phyloP scores from a whole-genome alignment of 1,284 basidiomycete genomes.

The Austroboletus olivaceoglutinosus region DNA sequence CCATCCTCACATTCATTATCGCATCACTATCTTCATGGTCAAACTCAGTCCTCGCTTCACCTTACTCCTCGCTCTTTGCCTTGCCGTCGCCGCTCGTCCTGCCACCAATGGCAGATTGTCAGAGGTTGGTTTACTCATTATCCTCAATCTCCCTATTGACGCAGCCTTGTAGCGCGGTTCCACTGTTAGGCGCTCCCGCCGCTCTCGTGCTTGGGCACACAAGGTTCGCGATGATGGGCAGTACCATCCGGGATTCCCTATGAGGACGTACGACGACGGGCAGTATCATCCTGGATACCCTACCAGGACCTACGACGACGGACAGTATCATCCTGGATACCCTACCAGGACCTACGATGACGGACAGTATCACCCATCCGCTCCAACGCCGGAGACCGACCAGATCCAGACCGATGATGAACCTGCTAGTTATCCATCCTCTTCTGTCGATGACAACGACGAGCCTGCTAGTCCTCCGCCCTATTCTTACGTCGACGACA shows the following conservation, averaged over 20 bases:
- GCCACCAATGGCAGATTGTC: conserved; percentile 1
- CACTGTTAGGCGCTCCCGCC: conserved; percentile 10
- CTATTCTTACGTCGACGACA: no score
- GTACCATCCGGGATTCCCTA: conserved; percentile 19
- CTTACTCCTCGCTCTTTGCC: conserved; percentile 29
- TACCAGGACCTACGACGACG: conserved; percentile 19
- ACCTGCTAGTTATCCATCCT: no score
- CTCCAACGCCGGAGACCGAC: no score
- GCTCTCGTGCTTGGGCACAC: conserved; percentile 9
- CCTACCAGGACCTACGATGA: conserved; percentile 16
- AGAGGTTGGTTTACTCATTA: conserved; percentile 13
- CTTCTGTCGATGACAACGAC: no score
- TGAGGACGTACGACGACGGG: conserved; percentile 13
- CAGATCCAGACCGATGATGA: no score
- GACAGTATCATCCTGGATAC: conserved; percentile 8
- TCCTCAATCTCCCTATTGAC: conserved; percentile 7
- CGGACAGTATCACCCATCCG: conserved; percentile 15
- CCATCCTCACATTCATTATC: conserved; percentile 26
- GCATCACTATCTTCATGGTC: conserved; percentile 32
- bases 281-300: conserved; percentile 18
- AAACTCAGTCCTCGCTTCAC: conserved; percentile 30
- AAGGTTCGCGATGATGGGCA: background rate
- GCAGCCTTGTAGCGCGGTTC: conserved; percentile 6
- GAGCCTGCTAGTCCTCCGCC: no score
- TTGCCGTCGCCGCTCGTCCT: conserved; percentile 26